Evolutionary conservation across 1,284 basidiomycete genomes (phyloP), one percentile per base, ranked within the genome.

Genomic region (Athelia psychrophila): DNA sequence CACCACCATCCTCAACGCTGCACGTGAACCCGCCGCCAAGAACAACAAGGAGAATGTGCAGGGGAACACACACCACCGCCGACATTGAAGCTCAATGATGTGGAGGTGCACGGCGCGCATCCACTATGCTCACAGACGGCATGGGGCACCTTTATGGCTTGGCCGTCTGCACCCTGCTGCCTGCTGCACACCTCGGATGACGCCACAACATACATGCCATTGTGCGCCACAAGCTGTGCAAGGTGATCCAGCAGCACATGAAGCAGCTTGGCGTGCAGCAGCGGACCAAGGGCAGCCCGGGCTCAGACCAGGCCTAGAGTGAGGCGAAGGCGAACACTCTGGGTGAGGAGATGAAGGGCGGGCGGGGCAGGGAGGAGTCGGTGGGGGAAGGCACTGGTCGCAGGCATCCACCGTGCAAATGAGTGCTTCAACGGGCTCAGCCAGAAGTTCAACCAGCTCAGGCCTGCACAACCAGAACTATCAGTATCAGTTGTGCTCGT

Each of bases 201-300:
- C 59, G 69, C 77, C 0, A 64, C 0, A 64, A 30, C 42, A 82
- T 81, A 44, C 86, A 88, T 56, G 89, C 91, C 42, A 75, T 88
- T 19, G 86, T 91, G 22, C 86, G 86, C 69, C 88, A 82, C 64
- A 89, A 87, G 0, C 68, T 91, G 36, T 75, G 88, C 50, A 92
- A 91, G 65, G 89, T 88, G n/a, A 80, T 92, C 24, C 77, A 85
- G 53, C 81, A 86, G 53, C 73, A 90, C 45, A 82, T 92, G 27
- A 91, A 88, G 76, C 86, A 76, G 63, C 64, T 92, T 51, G 88
- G 88, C 18, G 82, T 91, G 80, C 88, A 87, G 63, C 77, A 83
- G 89, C 92, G 60, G 80, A 79, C 54, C 87, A 91, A 73, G 88
- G 87, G 57, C 9, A 73, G 58, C 44, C 33, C 9, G 45, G 18